Conservation (phyloP, 116 monocot genomes). For the Phalaenopsis hybrid region DNA sequence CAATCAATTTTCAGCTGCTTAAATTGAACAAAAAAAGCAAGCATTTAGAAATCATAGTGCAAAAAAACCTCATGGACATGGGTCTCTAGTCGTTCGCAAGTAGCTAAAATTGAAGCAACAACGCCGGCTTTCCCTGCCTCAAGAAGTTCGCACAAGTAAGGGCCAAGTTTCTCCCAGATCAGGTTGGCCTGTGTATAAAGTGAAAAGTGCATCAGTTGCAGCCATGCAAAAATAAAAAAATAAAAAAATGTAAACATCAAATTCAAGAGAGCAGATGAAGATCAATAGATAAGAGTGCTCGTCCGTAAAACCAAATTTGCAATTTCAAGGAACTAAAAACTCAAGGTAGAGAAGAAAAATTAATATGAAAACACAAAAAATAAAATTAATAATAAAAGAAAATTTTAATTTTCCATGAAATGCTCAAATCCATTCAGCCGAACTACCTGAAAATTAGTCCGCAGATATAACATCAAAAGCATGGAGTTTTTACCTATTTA, state of each 20-base stretch:
- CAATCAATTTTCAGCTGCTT: neutral
- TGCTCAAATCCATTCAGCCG: too few species aligned
- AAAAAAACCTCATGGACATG: slow-evolving; percentile 55
- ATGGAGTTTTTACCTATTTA: neutral
- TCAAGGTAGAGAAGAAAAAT: neutral
- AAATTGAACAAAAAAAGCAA: neutral
- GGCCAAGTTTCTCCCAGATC: slow-evolving; percentile 75
- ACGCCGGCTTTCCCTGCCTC: slow-evolving; percentile 73
- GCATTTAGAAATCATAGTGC: neutral
- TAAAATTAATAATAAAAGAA: neutral
- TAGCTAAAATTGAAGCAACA: slow-evolving; percentile 72
- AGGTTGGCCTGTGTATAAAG: slow-evolving; percentile 33
- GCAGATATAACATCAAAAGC: slow-evolving; percentile 1
- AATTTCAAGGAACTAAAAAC: neutral
- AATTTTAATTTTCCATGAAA: neutral
- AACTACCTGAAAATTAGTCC: neutral
- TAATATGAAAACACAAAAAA: neutral
- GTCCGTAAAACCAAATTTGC: neutral
- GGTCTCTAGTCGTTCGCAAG: slow-evolving; percentile 60
- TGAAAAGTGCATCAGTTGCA: neutral
- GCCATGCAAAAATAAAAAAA: too few species aligned
- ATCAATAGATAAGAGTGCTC: neutral
- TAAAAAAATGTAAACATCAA: neutral
- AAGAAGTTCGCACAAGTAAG: slow-evolving; percentile 48
- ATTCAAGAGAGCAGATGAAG: neutral